A percentile compares a stretch with the other conserved stretches of the same genome.
Conservation (phyloP, 257 asterid species). For the Solanum infundibuliforme region DNA sequence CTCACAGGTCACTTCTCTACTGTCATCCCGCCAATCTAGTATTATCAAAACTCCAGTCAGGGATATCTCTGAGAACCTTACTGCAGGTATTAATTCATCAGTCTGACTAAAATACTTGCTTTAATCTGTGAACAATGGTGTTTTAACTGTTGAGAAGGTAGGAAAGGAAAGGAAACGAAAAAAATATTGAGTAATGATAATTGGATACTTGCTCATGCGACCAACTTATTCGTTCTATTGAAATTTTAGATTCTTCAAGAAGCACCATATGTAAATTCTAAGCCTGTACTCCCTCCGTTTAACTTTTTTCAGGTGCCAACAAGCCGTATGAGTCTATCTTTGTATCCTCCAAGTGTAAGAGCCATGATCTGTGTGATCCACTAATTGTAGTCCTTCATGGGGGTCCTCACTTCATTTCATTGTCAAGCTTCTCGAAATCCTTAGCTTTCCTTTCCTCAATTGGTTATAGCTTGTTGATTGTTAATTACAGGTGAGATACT, state of each 20-base stretch:
- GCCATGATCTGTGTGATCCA: slow-evolving; percentile 39
- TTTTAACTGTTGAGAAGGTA: not conserved
- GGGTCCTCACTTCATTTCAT: slow-evolving; percentile 67
- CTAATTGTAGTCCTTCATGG: slow-evolving; percentile 79
- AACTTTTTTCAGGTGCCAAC: slow-evolving; percentile 47
- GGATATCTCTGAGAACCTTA: slow-evolving; percentile 29
- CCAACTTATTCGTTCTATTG: not conserved
- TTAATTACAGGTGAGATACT: slow-evolving; percentile 62
- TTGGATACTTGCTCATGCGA: not conserved
- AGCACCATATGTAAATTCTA: not conserved
- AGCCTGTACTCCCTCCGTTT: not conserved
- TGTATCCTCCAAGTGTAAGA: slow-evolving; percentile 59
- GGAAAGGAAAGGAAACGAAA: not conserved
- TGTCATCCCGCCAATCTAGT: slow-evolving; percentile 44
- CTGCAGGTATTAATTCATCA: slow-evolving; percentile 37
- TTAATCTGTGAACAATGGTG: not conserved
- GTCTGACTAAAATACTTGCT: not conserved
- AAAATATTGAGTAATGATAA: not conserved
- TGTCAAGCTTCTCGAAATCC: slow-evolving; percentile 73
- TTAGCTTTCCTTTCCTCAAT: slow-evolving; percentile 70
- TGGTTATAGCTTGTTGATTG: slow-evolving; percentile 82
- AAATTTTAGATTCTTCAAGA: not conserved
- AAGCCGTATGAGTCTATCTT: slow-evolving; percentile 81
- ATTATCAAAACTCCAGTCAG: slow-evolving; percentile 65
- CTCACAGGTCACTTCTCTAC: slow-evolving; percentile 54